Base-by-base conservation (phyloP, 768 basidiomycete genomes). In the Leccinellum albellum region DNA sequence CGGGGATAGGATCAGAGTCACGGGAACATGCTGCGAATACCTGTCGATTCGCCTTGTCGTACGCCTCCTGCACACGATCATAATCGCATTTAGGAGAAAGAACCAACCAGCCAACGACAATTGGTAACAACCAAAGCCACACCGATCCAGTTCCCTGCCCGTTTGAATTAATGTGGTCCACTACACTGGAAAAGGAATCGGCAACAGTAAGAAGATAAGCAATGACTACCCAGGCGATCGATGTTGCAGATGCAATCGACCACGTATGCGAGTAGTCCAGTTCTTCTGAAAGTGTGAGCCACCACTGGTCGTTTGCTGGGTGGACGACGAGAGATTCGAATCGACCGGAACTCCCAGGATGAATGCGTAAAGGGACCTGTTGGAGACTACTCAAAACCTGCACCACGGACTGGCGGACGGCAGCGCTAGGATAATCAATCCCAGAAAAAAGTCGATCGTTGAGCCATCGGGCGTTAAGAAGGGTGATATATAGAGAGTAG, bases 391-490 rank as follows among this genome's bases (percentile, higher is more conserved):
- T 74, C 45, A 81, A 66, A 26, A 72, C 66, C 13, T 59, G 66
- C 8, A 73, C 71, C 1, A 77, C 75, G 17, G 52, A 51, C 12
- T 26, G 32, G 21, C 57, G 59, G 20, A 55, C 40, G 3, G 35
- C 3, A 12, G 21, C 2, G 14, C 29, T 66, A 4, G 67, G 67
- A 51, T 75, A 75, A 1, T 56, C 59, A 35, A 71, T 66, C 1
- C 58, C 70, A 52, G 56, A 74, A 74, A 65, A 65, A 4, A 65
- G 55, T 0, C 66, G 70, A 28, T 64, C 67, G 3, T 71, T 67
- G 53, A 79, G 64, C 78, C 78, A 81, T 23, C 75, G 69, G n/a
- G 69, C 62, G 54, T 79, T 80, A 17, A 80, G 70, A 5, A 77
- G 71, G 12, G 79, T 78, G 17, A 81, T 26, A 20, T 61, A 71